These are phyloP conservation scores for Raffaelea deltoideospora DNA, from an alignment of 2,329 filamentous ascomycete genomes.

Conservation along the genomic window DNA sequence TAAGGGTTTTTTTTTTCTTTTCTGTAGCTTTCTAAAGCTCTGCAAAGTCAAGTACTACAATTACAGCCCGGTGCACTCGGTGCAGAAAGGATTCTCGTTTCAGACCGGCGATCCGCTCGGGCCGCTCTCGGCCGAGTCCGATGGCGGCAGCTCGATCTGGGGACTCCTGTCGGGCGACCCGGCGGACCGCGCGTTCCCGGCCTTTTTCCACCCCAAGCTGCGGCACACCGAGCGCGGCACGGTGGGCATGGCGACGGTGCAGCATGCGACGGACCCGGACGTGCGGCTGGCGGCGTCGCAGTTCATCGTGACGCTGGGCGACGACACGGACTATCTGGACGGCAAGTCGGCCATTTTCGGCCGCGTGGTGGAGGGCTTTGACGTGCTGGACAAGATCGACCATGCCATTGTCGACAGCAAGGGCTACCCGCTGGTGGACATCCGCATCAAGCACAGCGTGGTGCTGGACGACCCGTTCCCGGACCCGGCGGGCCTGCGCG, in stretches of 20 bases:
- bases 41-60: slow-evolving; percentile 99
- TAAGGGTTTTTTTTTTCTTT: background rate
- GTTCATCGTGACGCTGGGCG: slow-evolving; percentile 83
- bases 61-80: slow-evolving; percentile 78
- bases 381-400: slow-evolving; percentile 87
- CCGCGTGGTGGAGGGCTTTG: slow-evolving; percentile 90
- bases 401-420: slow-evolving; percentile 73
- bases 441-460: slow-evolving; percentile 84
- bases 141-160: slow-evolving; percentile 92
- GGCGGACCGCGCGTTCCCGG: slow-evolving; percentile 61
- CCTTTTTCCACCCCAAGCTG: slow-evolving; percentile 73
- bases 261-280: slow-evolving; percentile 61
- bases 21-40: slow-evolving; percentile 82
- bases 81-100: slow-evolving; percentile 92
- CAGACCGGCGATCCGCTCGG: slow-evolving; percentile 92
- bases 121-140: slow-evolving; percentile 66
- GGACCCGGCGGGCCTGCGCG: slow-evolving; percentile 61
- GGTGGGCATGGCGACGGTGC: slow-evolving; percentile 93
- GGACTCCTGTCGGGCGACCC: slow-evolving; percentile 54
- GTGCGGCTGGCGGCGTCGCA: slow-evolving; percentile 75
- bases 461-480: slow-evolving; percentile 84
- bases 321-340: slow-evolving; percentile 79
- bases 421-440: slow-evolving; percentile 81
- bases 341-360: slow-evolving; percentile 92
- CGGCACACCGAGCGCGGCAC: slow-evolving; percentile 83